Evolutionary conservation across 331 rosid species (phyloP).

Genomic region (Erythrophleum ivorense): DNA sequence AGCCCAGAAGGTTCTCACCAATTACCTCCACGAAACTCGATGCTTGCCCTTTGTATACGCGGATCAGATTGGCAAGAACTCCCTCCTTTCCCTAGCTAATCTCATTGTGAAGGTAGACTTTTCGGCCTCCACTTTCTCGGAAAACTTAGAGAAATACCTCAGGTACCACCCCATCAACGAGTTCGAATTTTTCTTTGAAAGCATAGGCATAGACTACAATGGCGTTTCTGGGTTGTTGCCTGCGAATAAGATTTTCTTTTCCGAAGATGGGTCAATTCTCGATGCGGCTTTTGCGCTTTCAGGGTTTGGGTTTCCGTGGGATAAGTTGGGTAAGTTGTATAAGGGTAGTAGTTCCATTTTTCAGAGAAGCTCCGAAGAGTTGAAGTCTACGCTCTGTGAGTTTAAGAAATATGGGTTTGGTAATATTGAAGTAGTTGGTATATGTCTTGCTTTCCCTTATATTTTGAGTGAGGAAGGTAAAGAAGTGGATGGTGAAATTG

Average conservation of each 20-base stretch:
- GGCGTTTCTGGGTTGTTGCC: conserved; percentile 50
- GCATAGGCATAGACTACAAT: conserved; percentile 58
- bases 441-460: conserved; percentile 66
- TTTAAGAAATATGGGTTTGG: conserved; percentile 52
- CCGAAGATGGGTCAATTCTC: conserved; percentile 50
- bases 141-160: conserved; percentile 47
- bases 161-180: conserved; percentile 75
- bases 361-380: conserved; percentile 37
- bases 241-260: conserved; percentile 55
- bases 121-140: conserved; percentile 45
- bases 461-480: conserved; percentile 48
- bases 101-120: conserved; percentile 49
- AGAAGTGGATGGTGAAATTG: conserved; percentile 40
- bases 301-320: conserved; percentile 75
- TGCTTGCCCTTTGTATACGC: conserved; percentile 57
- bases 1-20: conserved; percentile 63
- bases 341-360: conserved; percentile 58
- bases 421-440: conserved; percentile 55
- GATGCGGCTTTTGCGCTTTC: conserved; percentile 55
- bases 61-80: conserved; percentile 63
- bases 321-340: conserved; percentile 60
- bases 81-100: conserved; percentile 47
- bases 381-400: conserved; percentile 46
- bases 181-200: conserved; percentile 73
- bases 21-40: conserved; percentile 64